Percentiles rank a stretch among this genome's conserved stretches.
Conservation (phyloP, 352 stramenopile species). For the Halophytophthora polymorphica region DNA sequence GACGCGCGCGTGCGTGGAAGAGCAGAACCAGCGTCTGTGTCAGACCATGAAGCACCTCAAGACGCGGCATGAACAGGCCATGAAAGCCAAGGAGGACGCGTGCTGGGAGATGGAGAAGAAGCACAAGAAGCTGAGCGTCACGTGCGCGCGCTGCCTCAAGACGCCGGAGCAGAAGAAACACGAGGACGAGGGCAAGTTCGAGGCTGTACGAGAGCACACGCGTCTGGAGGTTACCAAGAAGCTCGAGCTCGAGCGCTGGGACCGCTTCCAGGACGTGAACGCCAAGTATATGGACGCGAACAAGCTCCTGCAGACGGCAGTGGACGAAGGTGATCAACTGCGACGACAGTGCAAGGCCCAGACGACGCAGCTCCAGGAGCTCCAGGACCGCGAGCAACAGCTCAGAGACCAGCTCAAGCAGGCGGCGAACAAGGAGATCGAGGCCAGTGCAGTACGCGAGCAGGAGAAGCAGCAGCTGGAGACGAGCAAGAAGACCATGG, state of each 20-base stretch:
- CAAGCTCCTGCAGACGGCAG: conserved; percentile 36
- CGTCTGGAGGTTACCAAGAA: conserved; percentile 44
- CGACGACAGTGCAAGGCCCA: conserved; percentile 35
- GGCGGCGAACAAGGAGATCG: conserved; percentile 15
- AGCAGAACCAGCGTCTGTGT: conserved; percentile 49
- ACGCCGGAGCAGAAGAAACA: conserved; percentile 47
- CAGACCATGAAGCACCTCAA: conserved; percentile 48
- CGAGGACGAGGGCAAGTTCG: conserved; percentile 35
- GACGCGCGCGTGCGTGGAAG: conserved; percentile 29
- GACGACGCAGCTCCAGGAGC: conserved; percentile 23
- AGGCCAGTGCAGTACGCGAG: conserved; percentile 20
- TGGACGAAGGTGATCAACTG: conserved; percentile 21
- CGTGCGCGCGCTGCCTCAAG: conserved; percentile 49
- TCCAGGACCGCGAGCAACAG: conserved; percentile 25
- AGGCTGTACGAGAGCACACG: conserved; percentile 49
- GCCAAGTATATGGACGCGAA: conserved; percentile 60
- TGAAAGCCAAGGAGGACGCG: conserved; percentile 54
- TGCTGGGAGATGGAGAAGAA: conserved; percentile 65
- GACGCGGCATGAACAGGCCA: conserved; percentile 31
- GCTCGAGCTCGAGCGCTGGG: conserved; percentile 63
- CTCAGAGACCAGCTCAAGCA: conserved; percentile 25
- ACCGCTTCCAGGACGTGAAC: conserved; percentile 66
- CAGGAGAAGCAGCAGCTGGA: conserved; percentile 37
- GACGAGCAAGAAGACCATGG: conserved; percentile 53
- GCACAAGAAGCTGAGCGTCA: conserved; percentile 42